These are phyloP conservation scores for Agastache rugosa DNA, from an alignment of 257 asterid species.

Conservation along the genomic window DNA sequence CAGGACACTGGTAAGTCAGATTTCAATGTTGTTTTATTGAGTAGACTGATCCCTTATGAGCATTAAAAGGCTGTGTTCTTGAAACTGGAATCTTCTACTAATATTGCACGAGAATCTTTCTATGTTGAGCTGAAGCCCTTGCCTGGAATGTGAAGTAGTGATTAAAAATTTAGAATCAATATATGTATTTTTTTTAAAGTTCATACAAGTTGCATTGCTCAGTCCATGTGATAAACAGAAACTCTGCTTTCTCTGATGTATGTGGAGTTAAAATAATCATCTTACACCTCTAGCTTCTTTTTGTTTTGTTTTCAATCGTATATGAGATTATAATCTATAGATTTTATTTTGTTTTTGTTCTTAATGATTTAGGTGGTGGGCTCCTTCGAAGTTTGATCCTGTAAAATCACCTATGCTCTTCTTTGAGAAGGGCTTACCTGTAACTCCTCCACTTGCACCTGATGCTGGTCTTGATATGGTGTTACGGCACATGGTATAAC, in stretches of 20 bases:
- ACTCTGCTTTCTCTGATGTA: slow-evolving; percentile 19
- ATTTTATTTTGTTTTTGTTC: slow-evolving; percentile 29
- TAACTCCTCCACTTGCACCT: slow-evolving; percentile 70
- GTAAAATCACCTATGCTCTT: slow-evolving; percentile 90
- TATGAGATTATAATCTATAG: slow-evolving; percentile 2
- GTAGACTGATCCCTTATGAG: slow-evolving; percentile 19
- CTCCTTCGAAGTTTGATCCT: slow-evolving; percentile 98
- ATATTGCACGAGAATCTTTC: slow-evolving; percentile 12
- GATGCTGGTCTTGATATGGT: slow-evolving; percentile 82
- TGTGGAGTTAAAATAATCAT: not conserved
- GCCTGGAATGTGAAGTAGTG: slow-evolving; percentile 14
- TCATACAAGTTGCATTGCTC: slow-evolving; percentile 14
- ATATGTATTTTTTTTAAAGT: not conserved
- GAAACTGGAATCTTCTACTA: slow-evolving; percentile 23
- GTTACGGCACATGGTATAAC: slow-evolving; percentile 72
- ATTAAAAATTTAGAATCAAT: not conserved
- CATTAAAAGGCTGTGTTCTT: slow-evolving; percentile 17
- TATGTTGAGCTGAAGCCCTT: slow-evolving; percentile 30
- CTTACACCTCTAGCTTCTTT: slow-evolving; percentile 15
- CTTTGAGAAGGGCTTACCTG: slow-evolving; percentile 82
- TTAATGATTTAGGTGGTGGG: slow-evolving; percentile 89
- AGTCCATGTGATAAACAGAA: slow-evolving; percentile 22
- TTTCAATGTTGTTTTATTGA: slow-evolving; percentile 6
- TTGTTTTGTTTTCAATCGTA: not conserved
- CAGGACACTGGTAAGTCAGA: slow-evolving; percentile 85